These are phyloP conservation scores for Hymenochaete sp. DNA, from an alignment of 1,284 basidiomycete genomes.

Conservation along the genomic window DNA sequence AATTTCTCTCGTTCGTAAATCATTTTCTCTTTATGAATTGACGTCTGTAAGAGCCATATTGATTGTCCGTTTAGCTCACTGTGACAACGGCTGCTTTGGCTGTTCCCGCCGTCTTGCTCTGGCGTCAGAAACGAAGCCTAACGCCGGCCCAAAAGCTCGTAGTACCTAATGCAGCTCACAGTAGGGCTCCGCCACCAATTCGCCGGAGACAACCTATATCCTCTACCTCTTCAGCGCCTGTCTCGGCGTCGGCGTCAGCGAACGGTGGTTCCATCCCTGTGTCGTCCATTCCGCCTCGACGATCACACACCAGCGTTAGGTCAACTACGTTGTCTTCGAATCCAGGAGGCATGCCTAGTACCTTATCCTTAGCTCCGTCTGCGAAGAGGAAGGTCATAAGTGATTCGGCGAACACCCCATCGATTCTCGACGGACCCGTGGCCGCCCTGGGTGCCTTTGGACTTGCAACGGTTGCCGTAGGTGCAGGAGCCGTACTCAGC, in stretches of 20 bases:
- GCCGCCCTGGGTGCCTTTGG: constrained; percentile 15
- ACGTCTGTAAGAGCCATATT: background rate
- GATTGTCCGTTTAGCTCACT: constrained; percentile 2
- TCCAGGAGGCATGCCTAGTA: too few species aligned
- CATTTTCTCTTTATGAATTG: background rate
- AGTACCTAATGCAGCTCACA: too few species aligned
- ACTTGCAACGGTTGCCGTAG: constrained; percentile 15
- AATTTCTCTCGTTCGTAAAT: constrained; percentile 12
- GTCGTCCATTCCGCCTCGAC: background rate
- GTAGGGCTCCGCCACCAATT: background rate
- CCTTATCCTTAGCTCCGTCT: background rate
- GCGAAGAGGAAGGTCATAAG: background rate
- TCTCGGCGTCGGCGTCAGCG: background rate
- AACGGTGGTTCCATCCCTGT: too few species aligned
- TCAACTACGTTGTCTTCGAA: too few species aligned
- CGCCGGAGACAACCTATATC: background rate
- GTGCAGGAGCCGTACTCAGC: constrained; percentile 2
- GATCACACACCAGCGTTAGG: too few species aligned
- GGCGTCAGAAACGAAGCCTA: constrained; percentile 13
- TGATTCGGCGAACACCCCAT: background rate
- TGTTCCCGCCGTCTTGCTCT: constrained; percentile 12
- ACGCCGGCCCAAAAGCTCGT: too few species aligned
- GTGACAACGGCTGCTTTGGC: constrained; percentile 14
- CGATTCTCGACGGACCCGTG: constrained; percentile 11
- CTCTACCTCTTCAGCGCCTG: constrained; percentile 3